Conservation (phyloP, 495 filamentous ascomycete species). For the Penicillium egyptiacum region DNA sequence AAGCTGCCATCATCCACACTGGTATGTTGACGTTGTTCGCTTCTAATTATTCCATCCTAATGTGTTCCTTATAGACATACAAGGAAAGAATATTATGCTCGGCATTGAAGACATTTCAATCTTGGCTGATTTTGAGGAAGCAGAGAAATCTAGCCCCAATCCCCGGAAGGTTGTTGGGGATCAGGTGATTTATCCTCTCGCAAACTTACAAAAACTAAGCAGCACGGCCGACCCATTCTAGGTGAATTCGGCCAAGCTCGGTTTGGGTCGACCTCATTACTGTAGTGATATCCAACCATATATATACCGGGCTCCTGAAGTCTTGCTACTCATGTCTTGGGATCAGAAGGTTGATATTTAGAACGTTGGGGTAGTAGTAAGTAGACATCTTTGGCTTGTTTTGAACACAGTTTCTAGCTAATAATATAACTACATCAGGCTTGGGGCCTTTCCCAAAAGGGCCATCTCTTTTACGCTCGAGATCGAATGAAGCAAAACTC, state of each 20-base stretch:
- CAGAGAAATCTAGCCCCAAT: no score
- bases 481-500: slow-evolving; percentile 35
- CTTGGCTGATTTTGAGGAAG: no score
- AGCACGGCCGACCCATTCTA: slow-evolving; percentile 23
- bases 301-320: slow-evolving; percentile 23
- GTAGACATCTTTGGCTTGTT: background rate
- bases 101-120: no score
- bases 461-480: slow-evolving; percentile 40
- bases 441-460: slow-evolving; percentile 46
- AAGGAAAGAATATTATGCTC: no score
- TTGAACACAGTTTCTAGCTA: background rate
- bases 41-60: no score
- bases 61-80: no score
- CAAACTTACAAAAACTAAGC: slow-evolving; percentile 6
- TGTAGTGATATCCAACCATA: slow-evolving; percentile 28
- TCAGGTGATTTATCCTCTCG: slow-evolving; percentile 29
- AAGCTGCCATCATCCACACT: no score
- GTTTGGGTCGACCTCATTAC: slow-evolving; percentile 17
- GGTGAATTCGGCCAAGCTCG: slow-evolving; percentile 34
- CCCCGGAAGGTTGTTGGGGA: slow-evolving; percentile 15
- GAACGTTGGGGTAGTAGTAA: slow-evolving; percentile 44
- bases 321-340: slow-evolving; percentile 41
- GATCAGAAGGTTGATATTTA: slow-evolving; percentile 43
- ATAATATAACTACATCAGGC: slow-evolving; percentile 1
- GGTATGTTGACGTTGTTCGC: no score